Conservation (phyloP, 805 yeast species). For the Hanseniaspora singularis region DNA sequence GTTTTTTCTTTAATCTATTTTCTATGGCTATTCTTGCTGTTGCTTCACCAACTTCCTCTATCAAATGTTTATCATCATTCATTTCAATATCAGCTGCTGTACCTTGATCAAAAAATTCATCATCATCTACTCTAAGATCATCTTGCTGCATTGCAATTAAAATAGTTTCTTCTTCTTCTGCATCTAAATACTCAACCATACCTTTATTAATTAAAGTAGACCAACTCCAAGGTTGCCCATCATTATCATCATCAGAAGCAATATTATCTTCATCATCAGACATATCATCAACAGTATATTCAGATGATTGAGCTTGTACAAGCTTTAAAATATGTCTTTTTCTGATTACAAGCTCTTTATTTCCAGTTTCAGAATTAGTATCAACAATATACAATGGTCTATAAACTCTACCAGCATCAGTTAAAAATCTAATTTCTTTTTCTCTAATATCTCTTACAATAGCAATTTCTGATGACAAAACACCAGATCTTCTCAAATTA, state of each 20-base stretch:
- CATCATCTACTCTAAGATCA: slow-evolving; percentile 60
- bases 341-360: slow-evolving; percentile 60
- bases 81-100: slow-evolving; percentile 19
- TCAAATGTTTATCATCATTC: slow-evolving; percentile 27
- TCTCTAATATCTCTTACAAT: slow-evolving; percentile 95
- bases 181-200: slow-evolving; percentile 91
- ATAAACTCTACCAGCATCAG: slow-evolving; percentile 97
- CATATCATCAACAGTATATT: slow-evolving; percentile 36
- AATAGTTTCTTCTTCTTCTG: slow-evolving; percentile 96
- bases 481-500: slow-evolving; percentile 85
- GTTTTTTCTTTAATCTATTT: slow-evolving; percentile 67
- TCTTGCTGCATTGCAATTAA: slow-evolving; percentile 99
- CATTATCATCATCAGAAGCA: slow-evolving; percentile 38
- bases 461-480: slow-evolving; percentile 90
- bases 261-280: slow-evolving; percentile 40
- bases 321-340: slow-evolving; percentile 74
- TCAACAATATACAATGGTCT: slow-evolving; percentile 91
- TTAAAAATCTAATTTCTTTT: slow-evolving; percentile 86
- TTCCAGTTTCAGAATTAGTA: slow-evolving; percentile 59
- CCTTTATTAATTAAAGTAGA: slow-evolving; percentile 70
- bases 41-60: slow-evolving; percentile 37
- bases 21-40: slow-evolving; percentile 38
- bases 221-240: slow-evolving; percentile 55
- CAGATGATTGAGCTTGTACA: slow-evolving; percentile 47
- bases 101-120: slow-evolving; percentile 23